Base-by-base conservation (phyloP, 192 early-diverging fungal species). In the Podila clonocystis region DNA sequence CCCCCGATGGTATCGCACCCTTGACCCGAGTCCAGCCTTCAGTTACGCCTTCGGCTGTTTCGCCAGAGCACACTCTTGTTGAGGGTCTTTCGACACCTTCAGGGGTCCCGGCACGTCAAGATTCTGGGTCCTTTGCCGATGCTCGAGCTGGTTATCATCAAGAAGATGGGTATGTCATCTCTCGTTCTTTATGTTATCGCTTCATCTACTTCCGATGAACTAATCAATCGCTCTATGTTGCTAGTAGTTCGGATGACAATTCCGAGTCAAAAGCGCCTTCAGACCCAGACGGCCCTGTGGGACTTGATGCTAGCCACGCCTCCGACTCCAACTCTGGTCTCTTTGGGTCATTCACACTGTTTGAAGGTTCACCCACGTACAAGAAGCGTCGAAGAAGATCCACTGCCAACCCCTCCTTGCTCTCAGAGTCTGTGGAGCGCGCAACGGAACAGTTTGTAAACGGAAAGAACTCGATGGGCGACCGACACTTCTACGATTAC, bases 291-390 rank as follows among this genome's bases (percentile, higher is more conserved):
- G 72, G 65, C 12, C 9, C n/a, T 4, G 26, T 34, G 12, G 59
- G 68, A n/a, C 55, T 67, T 13, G 58, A 74, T 5, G 58, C 60
- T 13, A 22, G 58, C 41, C 66, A 58, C 70, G 33, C 75, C 4
- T 71, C 74, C 7, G 78, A 80, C n/a, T 58, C 78, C 6, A 82
- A 74, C 36, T 58, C 80, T 15, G 82, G 82, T 29, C 75, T 89
- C 55, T 85, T 88, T 78, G 89, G 89, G 31, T 80, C 87, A 26
- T 87, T 91, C 50, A 82, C 88, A 9, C 82, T 93, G 12, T 91
- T 92, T 73, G 92, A 92, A 41, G 89, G 89, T 11, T 89, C 91
- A 4, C 91, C 90, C 48, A 91, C 88, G 8, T 93, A 92, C 83
- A 93, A 93, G 72, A 91, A 93, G 78, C 85, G 92, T 45, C 82